A percentile compares a stretch with the other conserved stretches of the same genome.
phyloP scores from a whole-genome alignment of 2,329 filamentous ascomycete genomes.

The Coniochaeta sp. region DNA sequence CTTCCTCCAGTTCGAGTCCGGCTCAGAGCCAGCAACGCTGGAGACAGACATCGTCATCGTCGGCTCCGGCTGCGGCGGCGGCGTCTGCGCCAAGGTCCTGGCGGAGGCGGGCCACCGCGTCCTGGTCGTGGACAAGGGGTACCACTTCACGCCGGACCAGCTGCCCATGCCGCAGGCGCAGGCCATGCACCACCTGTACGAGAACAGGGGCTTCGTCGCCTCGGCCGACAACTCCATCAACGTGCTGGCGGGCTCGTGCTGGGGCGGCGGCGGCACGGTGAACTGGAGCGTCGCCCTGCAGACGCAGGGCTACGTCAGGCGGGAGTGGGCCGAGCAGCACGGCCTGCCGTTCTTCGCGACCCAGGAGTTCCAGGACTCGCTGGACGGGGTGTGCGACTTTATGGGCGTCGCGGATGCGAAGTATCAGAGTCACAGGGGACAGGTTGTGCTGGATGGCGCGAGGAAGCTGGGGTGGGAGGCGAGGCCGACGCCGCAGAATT shows the following conservation, averaged over 20 bases:
- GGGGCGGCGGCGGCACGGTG: constrained; percentile 80
- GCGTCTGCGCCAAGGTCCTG: constrained; percentile 71
- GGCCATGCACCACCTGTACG: constrained; percentile 58
- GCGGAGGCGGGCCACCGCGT: constrained; percentile 69
- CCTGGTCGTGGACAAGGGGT: constrained; percentile 64
- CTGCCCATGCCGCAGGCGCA: constrained; percentile 65
- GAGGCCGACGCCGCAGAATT: constrained; percentile 70
- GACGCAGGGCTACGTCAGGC: constrained; percentile 67
- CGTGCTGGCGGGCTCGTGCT: constrained; percentile 62
- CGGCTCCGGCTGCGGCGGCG: constrained; percentile 81
- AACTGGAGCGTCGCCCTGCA: constrained; percentile 69
- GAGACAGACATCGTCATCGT: constrained; percentile 79
- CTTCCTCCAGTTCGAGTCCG: constrained; percentile 51
- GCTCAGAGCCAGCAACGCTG: constrained; percentile 44
- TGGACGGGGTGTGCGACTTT: constrained; percentile 70
- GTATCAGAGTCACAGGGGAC: constrained; percentile 66
- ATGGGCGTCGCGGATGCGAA: constrained; percentile 66
- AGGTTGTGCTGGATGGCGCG: constrained; percentile 65
- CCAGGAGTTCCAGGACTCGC: constrained; percentile 63
- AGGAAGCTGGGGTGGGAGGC: constrained; percentile 65
- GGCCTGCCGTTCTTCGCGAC: constrained; percentile 69
- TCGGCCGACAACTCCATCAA: constrained; percentile 50
- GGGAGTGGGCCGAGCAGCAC: constrained; percentile 65
- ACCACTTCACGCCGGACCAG: constrained; percentile 64
- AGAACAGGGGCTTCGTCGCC: constrained; percentile 52